A percentile compares a stretch with the other conserved stretches of the same genome.
phyloP scores from a whole-genome alignment of 257 asterid genomes.

The Asclepias syriaca region DNA sequence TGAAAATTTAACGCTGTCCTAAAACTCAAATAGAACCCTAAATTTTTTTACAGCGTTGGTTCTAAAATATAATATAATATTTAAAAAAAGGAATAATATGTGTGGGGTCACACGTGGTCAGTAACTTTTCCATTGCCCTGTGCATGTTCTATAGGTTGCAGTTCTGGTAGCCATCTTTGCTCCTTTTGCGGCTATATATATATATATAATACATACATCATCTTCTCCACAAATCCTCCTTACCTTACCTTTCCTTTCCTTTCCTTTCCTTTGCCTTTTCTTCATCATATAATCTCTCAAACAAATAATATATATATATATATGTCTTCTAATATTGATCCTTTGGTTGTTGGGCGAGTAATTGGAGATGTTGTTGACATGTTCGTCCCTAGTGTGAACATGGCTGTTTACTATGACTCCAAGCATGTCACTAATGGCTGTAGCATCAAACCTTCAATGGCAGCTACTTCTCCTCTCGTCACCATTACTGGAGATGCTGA shows the following conservation, averaged over 20 bases:
- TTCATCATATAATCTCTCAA: background rate
- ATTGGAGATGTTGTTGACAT: slow-evolving; percentile 7
- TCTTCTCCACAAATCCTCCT: background rate
- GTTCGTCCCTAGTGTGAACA: background rate
- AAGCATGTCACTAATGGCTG: slow-evolving; percentile 15
- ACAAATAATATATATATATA: no score
- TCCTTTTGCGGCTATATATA: slow-evolving; percentile 3
- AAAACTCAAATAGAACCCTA: no score
- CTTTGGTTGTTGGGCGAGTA: slow-evolving; percentile 7
- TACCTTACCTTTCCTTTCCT: background rate
- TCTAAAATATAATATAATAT: no score
- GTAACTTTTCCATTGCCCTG: slow-evolving; percentile 2
- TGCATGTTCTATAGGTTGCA: slow-evolving; percentile 9
- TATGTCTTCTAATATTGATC: slow-evolving; percentile 6
- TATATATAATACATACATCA: no score
- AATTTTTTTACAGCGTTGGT: no score
- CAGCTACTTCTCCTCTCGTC: slow-evolving; percentile 38
- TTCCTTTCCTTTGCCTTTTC: background rate
- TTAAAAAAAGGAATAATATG: no score
- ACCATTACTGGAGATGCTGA: slow-evolving; percentile 38
- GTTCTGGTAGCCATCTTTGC: background rate
- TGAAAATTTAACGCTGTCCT: no score
- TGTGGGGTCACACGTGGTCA: slow-evolving; percentile 5
- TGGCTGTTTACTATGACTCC: slow-evolving; percentile 1
- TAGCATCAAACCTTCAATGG: slow-evolving; percentile 14